These are phyloP conservation scores for Aspergillus baeticus DNA, from an alignment of 495 filamentous ascomycete genomes.

Conservation along the genomic window DNA sequence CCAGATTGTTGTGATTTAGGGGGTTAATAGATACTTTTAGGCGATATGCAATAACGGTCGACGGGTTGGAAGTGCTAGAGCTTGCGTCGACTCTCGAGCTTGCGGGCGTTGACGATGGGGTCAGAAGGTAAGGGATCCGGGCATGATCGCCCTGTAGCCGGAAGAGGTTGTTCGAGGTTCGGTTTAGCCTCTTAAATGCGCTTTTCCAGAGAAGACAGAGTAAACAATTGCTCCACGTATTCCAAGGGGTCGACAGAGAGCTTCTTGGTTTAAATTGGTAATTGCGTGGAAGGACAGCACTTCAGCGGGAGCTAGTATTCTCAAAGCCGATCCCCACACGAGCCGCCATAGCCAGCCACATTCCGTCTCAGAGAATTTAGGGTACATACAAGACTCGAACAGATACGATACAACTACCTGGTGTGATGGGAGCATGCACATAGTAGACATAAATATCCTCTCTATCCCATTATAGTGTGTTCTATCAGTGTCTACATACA, in stretches of 20 bases:
- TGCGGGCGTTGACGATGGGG: conserved; percentile 7
- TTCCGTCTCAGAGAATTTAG: conserved; percentile 7
- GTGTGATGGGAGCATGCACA: neutral
- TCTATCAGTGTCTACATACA: neutral
- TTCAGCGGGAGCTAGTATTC: neutral
- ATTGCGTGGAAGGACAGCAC: conserved; percentile 7
- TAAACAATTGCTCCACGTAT: neutral
- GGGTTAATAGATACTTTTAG: neutral
- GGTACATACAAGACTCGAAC: neutral
- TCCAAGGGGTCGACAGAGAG: neutral
- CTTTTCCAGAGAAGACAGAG: neutral
- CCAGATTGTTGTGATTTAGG: conserved; percentile 15
- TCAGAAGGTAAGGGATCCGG: conserved; percentile 11
- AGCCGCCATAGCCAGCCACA: conserved; percentile 23
- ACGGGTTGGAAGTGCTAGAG: neutral
- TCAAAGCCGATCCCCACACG: conserved; percentile 17
- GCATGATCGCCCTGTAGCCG: conserved; percentile 12
- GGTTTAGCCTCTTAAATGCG: neutral
- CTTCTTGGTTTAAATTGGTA: neutral
- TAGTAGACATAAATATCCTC: too few relatives aligned
- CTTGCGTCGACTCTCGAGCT: neutral
- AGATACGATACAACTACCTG: neutral
- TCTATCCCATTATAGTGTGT: neutral
- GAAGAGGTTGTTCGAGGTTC: neutral
- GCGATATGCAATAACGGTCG: conserved; percentile 1